These are phyloP conservation scores for Cardamine occulta DNA, from an alignment of 345 rosid genomes.

Conservation along the genomic window DNA sequence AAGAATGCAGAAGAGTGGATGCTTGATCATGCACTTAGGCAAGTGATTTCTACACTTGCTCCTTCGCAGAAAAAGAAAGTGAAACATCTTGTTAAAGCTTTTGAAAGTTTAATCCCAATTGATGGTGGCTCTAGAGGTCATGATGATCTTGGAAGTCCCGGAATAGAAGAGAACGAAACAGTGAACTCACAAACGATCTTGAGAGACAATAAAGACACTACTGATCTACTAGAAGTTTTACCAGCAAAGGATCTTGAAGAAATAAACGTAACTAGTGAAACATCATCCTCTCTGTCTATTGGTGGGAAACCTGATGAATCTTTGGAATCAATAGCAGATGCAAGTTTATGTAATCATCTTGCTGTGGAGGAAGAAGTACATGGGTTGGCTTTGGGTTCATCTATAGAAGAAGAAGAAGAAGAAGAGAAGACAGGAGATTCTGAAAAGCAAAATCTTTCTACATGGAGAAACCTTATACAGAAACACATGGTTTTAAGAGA, in stretches of 20 bases:
- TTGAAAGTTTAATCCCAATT: constrained; percentile 59
- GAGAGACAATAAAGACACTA: background rate
- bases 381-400: constrained; percentile 15
- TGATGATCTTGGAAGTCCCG: constrained; percentile 22
- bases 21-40: constrained; percentile 89
- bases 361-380: constrained; percentile 19
- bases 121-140: constrained; percentile 39
- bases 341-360: constrained; percentile 23
- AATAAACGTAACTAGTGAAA: constrained; percentile 25
- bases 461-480: constrained; percentile 74
- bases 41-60: constrained; percentile 70
- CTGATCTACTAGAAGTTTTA: constrained; percentile 10
- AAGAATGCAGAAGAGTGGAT: constrained; percentile 89
- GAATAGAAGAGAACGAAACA: constrained; percentile 23
- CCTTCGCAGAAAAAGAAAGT: constrained; percentile 82
- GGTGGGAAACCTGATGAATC: constrained; percentile 37
- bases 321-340: constrained; percentile 22
- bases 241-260: constrained; percentile 40
- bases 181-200: background rate
- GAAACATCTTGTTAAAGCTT: constrained; percentile 82
- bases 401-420: constrained; percentile 21
- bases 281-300: constrained; percentile 19
- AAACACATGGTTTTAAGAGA: constrained; percentile 66
- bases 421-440: constrained; percentile 33
- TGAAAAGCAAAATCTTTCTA: constrained; percentile 53